Base-by-base conservation (phyloP, 345 rosid genomes). In the Populus nigra region DNA sequence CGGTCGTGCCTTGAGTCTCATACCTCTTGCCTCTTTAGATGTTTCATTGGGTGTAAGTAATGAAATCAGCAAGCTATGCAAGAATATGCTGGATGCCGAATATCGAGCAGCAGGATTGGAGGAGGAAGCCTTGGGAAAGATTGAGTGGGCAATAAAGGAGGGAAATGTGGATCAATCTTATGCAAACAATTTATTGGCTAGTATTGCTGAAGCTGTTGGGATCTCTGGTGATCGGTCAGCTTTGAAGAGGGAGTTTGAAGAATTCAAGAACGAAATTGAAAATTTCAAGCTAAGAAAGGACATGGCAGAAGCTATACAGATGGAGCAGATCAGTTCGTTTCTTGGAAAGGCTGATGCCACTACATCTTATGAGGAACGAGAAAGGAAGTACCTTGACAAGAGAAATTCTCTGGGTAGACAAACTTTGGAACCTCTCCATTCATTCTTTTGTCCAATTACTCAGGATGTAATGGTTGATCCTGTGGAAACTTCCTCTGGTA, bases 391-490 rank as follows among this genome's bases (percentile, higher is more conserved):
- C 68, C 13, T 66, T 2, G 1, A 41, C 22, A 61, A 69, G 41
- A 16, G 79, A 38, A 74, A 69, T 57, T 77, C 63, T 53, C 68
- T 81, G 38, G 53, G 78, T 33, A 74, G 41, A 66, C 78, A 77
- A 74, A 75, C 76, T 10, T 63, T 81, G 71, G 75, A 73, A 36
- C 78, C 81, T 73, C 78, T 81, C 23, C 50, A 53, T 36, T 73
- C 84, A 15, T 81, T 81, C 77, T 73, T n/a, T 49, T 81, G 84
- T 69, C 81, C 81, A 3, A 77, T 81, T 47, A 81, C 84, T 65
- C 69, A 57, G 68, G 76, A 62, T 70, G 72, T 81, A 36, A 81
- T 81, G 84, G 77, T 33, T 31, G 81, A 81, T 59, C 84, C 84
- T 5, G 84, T 81, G 75, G 84, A 81, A 76, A 77, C 43, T 38